A percentile compares a stretch with the other conserved stretches of the same genome.
Evolutionary conservation across 202 grass and related monocot genomes (phyloP).

Genomic region (Setaria viridis): DNA sequence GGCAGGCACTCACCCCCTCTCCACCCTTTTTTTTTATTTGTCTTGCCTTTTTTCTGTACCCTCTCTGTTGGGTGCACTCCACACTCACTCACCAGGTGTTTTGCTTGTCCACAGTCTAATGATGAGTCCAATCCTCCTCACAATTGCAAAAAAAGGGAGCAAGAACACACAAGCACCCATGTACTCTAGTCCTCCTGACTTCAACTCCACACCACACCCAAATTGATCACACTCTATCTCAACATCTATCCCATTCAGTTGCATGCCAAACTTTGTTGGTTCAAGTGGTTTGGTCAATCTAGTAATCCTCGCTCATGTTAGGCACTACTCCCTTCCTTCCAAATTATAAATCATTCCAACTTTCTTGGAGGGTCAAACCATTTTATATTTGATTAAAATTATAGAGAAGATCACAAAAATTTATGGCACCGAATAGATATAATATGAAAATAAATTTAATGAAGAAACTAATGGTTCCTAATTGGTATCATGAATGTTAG

Average conservation of each 20-base stretch:
- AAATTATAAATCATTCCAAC: no score
- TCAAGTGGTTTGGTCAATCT: constrained; percentile 20
- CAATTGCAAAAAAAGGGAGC: constrained; percentile 13
- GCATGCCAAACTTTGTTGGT: neutral
- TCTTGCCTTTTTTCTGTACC: neutral
- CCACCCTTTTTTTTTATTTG: constrained; percentile 6
- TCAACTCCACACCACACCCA: neutral
- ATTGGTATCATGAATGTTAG: no score
- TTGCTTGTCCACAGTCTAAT: constrained; percentile 11
- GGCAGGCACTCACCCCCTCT: constrained; percentile 39
- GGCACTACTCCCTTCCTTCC: neutral
- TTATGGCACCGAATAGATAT: no score
- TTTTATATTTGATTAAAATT: no score
- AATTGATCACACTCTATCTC: neutral
- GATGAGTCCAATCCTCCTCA: constrained; percentile 15
- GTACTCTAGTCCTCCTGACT: neutral
- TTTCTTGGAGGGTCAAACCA: no score
- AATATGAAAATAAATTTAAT: no score
- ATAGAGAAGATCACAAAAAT: no score
- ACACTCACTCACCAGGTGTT: constrained; percentile 44
- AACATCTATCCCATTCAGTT: neutral
- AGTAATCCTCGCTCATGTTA: neutral
- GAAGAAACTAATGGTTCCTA: no score
- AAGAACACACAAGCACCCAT: constrained; percentile 1
- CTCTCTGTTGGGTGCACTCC: constrained; percentile 49